A percentile compares a stretch with the other conserved stretches of the same genome.
Evolutionary conservation across 2,329 filamentous ascomycete genomes (phyloP).

Genomic region (Microcera coccophila): DNA sequence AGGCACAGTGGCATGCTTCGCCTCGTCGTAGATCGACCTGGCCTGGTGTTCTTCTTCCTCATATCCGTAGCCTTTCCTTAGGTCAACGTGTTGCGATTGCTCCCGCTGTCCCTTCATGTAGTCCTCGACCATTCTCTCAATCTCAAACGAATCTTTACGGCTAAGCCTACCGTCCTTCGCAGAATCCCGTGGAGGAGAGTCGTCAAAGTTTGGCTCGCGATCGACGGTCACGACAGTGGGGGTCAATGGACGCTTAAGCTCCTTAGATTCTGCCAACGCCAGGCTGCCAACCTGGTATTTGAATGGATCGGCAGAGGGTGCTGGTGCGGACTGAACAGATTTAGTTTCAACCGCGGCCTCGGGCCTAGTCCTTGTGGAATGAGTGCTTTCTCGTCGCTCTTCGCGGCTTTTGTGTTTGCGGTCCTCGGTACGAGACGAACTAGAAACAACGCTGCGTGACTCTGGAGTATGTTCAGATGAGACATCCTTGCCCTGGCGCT

Average conservation of each 20-base stretch:
- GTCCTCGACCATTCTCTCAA: constrained; percentile 34
- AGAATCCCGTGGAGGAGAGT: constrained; percentile 28
- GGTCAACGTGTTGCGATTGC: constrained; percentile 15
- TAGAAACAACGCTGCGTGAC: constrained; percentile 22
- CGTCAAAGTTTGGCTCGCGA: constrained; percentile 49
- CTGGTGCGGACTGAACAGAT: constrained; percentile 22
- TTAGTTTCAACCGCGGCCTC: constrained; percentile 23
- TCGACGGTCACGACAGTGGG: constrained; percentile 52
- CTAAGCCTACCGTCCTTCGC: constrained; percentile 39
- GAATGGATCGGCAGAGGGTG: constrained; percentile 51
- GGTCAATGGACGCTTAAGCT: constrained; percentile 42
- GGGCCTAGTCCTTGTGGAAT: constrained; percentile 27
- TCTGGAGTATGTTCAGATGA: constrained; percentile 30
- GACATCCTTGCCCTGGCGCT: constrained; percentile 25
- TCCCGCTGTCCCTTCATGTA: constrained; percentile 23
- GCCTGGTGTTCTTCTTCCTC: constrained; percentile 43
- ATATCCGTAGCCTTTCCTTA: constrained; percentile 22
- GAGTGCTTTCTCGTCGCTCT: constrained; percentile 26
- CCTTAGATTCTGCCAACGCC: constrained; percentile 39
- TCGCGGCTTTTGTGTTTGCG: constrained; percentile 23
- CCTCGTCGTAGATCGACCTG: constrained; percentile 42
- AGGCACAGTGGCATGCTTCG: constrained; percentile 46
- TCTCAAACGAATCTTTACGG: constrained; percentile 49
- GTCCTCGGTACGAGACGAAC: constrained; percentile 21
- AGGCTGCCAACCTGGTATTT: constrained; percentile 57